phyloP scores from a whole-genome alignment of 345 rosid species.

The Laguncularia racemosa region DNA sequence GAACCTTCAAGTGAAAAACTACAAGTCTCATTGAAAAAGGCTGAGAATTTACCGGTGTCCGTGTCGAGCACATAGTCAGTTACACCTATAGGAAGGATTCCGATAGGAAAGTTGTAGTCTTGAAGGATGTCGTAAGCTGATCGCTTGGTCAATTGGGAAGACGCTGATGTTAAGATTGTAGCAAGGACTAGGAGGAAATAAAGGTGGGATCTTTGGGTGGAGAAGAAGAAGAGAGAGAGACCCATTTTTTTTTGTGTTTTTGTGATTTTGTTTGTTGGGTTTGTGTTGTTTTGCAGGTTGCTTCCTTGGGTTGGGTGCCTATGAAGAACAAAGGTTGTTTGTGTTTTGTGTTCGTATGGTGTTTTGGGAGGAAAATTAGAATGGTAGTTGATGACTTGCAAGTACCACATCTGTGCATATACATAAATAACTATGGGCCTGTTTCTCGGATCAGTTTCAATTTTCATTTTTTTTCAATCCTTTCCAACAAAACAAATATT shows the following conservation, averaged over 20 bases:
- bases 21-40: slow-evolving; percentile 41
- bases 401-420: background rate
- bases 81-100: slow-evolving; percentile 57
- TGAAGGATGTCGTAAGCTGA: slow-evolving; percentile 42
- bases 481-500: too few relatives aligned
- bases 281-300: background rate
- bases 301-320: background rate
- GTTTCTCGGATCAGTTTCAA: too few relatives aligned
- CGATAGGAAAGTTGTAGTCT: slow-evolving; percentile 41
- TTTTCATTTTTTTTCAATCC: too few relatives aligned
- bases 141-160: slow-evolving; percentile 5
- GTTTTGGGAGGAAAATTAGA: slow-evolving; percentile 2
- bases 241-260: slow-evolving; percentile 3
- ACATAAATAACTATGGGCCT: too few relatives aligned
- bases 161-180: background rate
- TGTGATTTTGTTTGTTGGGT: background rate
- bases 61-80: slow-evolving; percentile 35
- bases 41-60: slow-evolving; percentile 41
- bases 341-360: background rate
- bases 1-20: slow-evolving; percentile 60
- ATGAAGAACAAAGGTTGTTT: background rate
- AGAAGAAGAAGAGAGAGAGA: slow-evolving; percentile 9
- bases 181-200: slow-evolving; percentile 9
- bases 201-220: slow-evolving; percentile 2
- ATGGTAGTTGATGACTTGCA: slow-evolving; percentile 9